Base-by-base conservation (phyloP, 2,329 filamentous ascomycete genomes). In the Fusarium nygamai region DNA sequence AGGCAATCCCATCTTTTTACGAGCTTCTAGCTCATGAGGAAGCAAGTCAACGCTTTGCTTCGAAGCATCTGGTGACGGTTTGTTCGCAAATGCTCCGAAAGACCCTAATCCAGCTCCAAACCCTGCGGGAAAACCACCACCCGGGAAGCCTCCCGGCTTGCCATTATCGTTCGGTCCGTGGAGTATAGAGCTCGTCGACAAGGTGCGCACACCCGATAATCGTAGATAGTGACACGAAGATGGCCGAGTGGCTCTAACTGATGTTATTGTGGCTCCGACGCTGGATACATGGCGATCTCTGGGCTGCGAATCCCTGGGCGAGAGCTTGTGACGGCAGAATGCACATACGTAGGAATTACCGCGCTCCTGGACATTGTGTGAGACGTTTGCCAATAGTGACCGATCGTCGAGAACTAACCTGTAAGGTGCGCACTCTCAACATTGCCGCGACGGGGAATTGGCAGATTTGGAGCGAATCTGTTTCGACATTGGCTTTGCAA, bases 401-500 rank as follows among this genome's bases (percentile, higher is more conserved):
- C n/a, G 9, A 29, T 38, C 41, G 38, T 33, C 17, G 47, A 57
- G 48, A 34, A 67, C 80, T 68, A 72, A 85, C 85, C 82, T 82
- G 82, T 77, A 81, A 83, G 76, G 80, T 69, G 71, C 82, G 82
- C 74, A 82, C 81, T 81, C 84, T 84, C 69, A 87, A 83, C 85
- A 87, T 87, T 72, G 75, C 81, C 76, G 74, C 69, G 64, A 67
- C 53, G 58, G 74, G 68, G 60, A 54, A 69, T 75, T 76, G 69
- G 44, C 64, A 71, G 67, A 70, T 64, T 58, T 64, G 58, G 33
- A 74, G 54, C 54, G 61, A 71, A 67, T 66, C 56, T 72, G 60
- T 67, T 57, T 71, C 59, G 64, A 74, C 76, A 78, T 78, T 75
- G 67, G 67, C 44, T 65, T 72, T 72, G 50, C 57, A 66, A 64